A percentile compares a stretch with the other conserved stretches of the same genome.
These are phyloP conservation scores for Mucor piriformis DNA, from an alignment of 371 early-diverging fungal species.

Conservation along the genomic window DNA sequence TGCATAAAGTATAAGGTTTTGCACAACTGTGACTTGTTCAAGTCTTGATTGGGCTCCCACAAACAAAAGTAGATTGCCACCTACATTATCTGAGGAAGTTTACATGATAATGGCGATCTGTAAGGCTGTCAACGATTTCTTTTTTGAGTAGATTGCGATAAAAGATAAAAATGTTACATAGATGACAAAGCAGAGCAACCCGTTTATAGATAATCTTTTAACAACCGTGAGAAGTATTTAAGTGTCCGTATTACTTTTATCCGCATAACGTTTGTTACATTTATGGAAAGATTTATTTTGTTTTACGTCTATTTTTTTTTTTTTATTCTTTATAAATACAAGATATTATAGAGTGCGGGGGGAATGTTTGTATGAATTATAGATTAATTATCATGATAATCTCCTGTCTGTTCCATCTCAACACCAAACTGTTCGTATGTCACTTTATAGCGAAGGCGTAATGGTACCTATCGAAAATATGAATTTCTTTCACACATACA, in stretches of 20 bases:
- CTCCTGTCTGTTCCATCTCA: constrained; percentile 72
- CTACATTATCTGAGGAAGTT: too few species aligned
- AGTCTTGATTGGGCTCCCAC: neutral
- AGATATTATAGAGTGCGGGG: neutral
- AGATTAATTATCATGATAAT: constrained; percentile 35
- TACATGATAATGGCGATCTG: too few species aligned
- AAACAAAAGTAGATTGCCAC: too few species aligned
- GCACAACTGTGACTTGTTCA: constrained; percentile 4
- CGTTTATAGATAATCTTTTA: constrained; percentile 7
- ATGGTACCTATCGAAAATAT: constrained; percentile 47
- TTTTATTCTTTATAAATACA: neutral
- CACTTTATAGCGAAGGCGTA: constrained; percentile 71
- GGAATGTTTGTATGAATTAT: neutral
- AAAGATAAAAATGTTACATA: neutral
- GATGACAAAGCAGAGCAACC: constrained; percentile 7
- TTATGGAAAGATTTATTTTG: neutral
- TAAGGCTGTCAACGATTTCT: neutral
- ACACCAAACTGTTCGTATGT: constrained; percentile 72
- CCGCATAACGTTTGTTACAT: neutral
- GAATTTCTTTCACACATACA: neutral
- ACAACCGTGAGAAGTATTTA: constrained; percentile 11
- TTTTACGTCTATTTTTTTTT: neutral
- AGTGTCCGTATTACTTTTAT: neutral
- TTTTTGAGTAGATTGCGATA: neutral
- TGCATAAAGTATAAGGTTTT: constrained; percentile 7